These are phyloP conservation scores for Caloboletus inedulis DNA, from an alignment of 1,284 basidiomycete species.

Conservation along the genomic window DNA sequence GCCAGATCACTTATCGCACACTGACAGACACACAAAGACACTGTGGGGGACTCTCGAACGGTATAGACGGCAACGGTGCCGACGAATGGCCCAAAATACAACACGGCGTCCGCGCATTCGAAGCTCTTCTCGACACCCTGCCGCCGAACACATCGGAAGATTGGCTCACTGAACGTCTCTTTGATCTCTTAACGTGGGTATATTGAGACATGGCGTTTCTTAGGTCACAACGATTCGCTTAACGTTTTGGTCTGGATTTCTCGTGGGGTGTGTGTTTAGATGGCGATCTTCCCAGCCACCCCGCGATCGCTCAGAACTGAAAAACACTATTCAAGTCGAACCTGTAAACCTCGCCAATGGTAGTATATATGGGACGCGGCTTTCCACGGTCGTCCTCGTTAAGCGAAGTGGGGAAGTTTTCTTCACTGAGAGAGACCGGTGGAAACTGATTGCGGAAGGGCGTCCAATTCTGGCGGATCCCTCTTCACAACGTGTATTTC, in stretches of 20 bases:
- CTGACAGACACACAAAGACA: constrained; percentile 47
- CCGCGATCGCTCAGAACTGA: constrained; percentile 49
- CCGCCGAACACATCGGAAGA: constrained; percentile 42
- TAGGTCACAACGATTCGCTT: constrained; percentile 9
- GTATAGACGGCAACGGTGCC: constrained; percentile 56
- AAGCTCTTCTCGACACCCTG: constrained; percentile 37
- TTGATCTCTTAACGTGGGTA: constrained; percentile 64
- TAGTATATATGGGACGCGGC: constrained; percentile 60
- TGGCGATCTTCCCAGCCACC: constrained; percentile 48
- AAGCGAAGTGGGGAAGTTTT: constrained; percentile 54
- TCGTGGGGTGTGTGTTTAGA: constrained; percentile 28
- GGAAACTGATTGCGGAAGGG: constrained; percentile 44
- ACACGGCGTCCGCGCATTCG: constrained; percentile 50
- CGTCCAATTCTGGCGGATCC: constrained; percentile 39
- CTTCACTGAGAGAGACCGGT: constrained; percentile 72
- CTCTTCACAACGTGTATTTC: constrained; percentile 48
- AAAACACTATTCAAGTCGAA: constrained; percentile 58
- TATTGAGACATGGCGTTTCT: constrained; percentile 2
- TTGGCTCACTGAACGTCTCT: constrained; percentile 53
- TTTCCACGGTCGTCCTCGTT: constrained; percentile 70
- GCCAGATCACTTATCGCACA: constrained; percentile 49
- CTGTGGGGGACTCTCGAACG: constrained; percentile 68
- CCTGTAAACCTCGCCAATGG: constrained; percentile 38
- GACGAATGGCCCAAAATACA: constrained; percentile 69
- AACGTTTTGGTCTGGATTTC: constrained; percentile 5